phyloP scores from a whole-genome alignment of 139 green algal genomes.

The Spirogloea muscicola region DNA sequence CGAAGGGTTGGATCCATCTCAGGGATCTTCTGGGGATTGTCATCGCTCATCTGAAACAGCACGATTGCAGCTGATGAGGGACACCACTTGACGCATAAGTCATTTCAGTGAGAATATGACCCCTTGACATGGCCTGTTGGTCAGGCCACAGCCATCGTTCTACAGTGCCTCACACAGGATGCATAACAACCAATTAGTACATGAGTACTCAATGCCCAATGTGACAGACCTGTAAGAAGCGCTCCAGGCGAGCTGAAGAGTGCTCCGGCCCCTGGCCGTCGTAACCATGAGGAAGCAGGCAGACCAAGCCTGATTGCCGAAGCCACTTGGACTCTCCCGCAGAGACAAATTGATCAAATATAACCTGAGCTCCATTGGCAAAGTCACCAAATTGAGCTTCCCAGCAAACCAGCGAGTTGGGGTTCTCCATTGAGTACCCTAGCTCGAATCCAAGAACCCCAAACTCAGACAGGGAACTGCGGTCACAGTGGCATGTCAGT shows the following conservation, averaged over 20 bases:
- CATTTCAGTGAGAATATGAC: too few species aligned
- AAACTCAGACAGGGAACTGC: conserved; percentile 82
- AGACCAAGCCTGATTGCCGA: conserved; percentile 66
- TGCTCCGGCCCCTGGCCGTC: conserved; percentile 87
- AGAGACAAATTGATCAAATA: conserved; percentile 78
- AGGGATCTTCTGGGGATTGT: conserved; percentile 46
- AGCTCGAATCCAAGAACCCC: conserved; percentile 97
- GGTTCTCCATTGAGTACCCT: conserved; percentile 94
- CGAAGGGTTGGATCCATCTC: conserved; percentile 38
- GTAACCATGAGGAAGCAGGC: conserved; percentile 87
- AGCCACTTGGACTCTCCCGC: conserved; percentile 76
- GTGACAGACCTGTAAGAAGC: conserved; percentile 63
- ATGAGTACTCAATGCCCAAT: too few species aligned
- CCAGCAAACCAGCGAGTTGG: conserved; percentile 87
- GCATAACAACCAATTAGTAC: too few species aligned
- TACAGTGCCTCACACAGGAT: too few species aligned
- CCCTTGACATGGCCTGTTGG: too few species aligned
- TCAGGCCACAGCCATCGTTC: too few species aligned
- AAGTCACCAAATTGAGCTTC: conserved; percentile 91
- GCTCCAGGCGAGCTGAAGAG: conserved; percentile 67
- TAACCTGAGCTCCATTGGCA: conserved; percentile 80
- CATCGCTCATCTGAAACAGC: conserved; percentile 56
- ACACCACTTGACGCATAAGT: too few species aligned
- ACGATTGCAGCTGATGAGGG: too few species aligned
- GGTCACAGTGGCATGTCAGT: too few species aligned